Base-by-base conservation (phyloP, 768 basidiomycete species). In the Phallus indusiatus region DNA sequence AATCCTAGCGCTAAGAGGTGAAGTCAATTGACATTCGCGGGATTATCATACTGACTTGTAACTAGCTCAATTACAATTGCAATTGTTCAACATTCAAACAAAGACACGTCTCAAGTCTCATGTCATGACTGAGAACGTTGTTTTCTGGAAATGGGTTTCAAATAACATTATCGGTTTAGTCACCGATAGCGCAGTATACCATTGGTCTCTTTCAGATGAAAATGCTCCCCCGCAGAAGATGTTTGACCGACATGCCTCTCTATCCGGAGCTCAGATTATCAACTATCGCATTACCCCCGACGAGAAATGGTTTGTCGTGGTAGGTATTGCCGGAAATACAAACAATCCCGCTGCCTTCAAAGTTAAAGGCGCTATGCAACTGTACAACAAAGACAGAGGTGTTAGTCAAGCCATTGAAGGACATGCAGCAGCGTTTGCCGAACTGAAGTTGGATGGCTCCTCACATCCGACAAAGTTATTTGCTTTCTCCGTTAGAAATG, bases 141-240 rank as follows among this genome's bases (percentile, higher is more conserved):
- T 92, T 22, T 99, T 96, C 74, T 99, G 96, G 96, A 97, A 96
- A 71, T 99, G 96, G 96, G 84, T 97, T 42, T 88, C 86, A 51
- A 87, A 92, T 62, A 82, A 84, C 17, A 88, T 88, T 28, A 86
- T 99, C 62, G 96, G 96, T 67, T 81, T 98, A 75, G 96, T 97
- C 67, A 97, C 95, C 28, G 94, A 97, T 61, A 79, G 88, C 0
- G 81, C 93, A 5, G 95, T 98, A 33, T 90, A 81, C 71, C 94
- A 98, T 72, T 96, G 94, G 94, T 78, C 86, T 60, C 84, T 87
- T 64, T 66, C 74, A 46, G 88, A 92, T 72, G 73, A 79, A 63
- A 87, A 85, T 2, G 86, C 90, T 1, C 73, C 87, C 2, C 90
- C 88, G 2, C 86, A 89, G 76, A 93, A 98, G 79, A 81, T 96